These are phyloP conservation scores for Chernovozyma aurita DNA, from an alignment of 1,139 yeast genomes.

Conservation along the genomic window DNA sequence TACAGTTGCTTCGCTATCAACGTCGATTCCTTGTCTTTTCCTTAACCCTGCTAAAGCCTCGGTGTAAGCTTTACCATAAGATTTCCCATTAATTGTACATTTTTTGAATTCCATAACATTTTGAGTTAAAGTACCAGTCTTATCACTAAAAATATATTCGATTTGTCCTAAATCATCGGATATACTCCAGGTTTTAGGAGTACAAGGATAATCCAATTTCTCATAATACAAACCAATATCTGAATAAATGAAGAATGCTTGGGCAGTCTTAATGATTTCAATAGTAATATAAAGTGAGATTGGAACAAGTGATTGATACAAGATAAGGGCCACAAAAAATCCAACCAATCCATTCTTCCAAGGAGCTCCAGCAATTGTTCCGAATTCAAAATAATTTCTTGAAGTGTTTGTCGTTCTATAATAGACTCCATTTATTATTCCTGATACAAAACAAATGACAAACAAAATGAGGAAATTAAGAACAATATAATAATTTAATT, in stretches of 20 bases:
- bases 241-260: constrained; percentile 52
- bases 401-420: constrained; percentile 33
- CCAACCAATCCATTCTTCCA: constrained; percentile 48
- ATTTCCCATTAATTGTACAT: constrained; percentile 51
- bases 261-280: constrained; percentile 56
- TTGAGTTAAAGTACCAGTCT: constrained; percentile 59
- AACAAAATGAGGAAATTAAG: constrained; percentile 46
- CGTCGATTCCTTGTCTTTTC: constrained; percentile 52
- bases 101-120: constrained; percentile 59
- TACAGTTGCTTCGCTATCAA: constrained; percentile 38
- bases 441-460: constrained; percentile 48
- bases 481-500: constrained; percentile 47
- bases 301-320: constrained; percentile 57
- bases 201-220: constrained; percentile 52
- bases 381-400: constrained; percentile 43
- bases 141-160: constrained; percentile 58
- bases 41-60: constrained; percentile 59
- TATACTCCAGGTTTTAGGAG: constrained; percentile 59
- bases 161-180: constrained; percentile 65
- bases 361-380: constrained; percentile 48
- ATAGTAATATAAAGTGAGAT: constrained; percentile 57
- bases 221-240: constrained; percentile 51
- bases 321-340: constrained; percentile 49
- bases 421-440: constrained; percentile 48
- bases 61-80: constrained; percentile 59